Base-by-base conservation (phyloP, 1,139 yeast genomes). In the Debaryomyces fabryi region DNA sequence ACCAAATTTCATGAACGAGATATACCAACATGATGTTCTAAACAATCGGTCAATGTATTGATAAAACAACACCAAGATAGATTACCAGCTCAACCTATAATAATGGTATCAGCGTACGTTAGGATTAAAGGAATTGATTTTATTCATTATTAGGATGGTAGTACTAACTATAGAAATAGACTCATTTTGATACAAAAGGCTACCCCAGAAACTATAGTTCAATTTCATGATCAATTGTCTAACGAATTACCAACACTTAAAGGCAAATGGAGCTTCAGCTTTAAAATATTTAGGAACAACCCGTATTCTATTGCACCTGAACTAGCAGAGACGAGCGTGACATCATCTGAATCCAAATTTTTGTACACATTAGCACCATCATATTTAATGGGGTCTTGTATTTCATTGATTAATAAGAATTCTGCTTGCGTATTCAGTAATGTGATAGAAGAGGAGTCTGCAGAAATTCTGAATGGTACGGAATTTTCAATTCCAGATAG, bases 281-380 rank as follows among this genome's bases (percentile, higher is more conserved):
- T 85, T 62, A 83, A 82, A 57, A 79, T 86, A 44, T 86, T 80
- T 61, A 67, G 88, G 39, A 85, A 84, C 59, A 86, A 85, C 58
- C 76, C 75, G 32, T 76, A 65, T 58, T 76, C 83, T 6, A 70
- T 74, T 23, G 79, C 82, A 1, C 69, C 71, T 3, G 74, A 69
- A 46, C 54, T 69, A 45, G 65, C 64, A 4, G 64, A 68, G 5
- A 51, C 62, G 0, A 59, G 60, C 4, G 59, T 52, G 2, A 60
- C 63, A 2, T 69, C 75, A 16, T 71, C 72, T 1, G 79, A 78
- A 12, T 66, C 76, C 29, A 70, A 75, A 53, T 83, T 78, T 55
- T 68, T 85, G 23, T 83, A 82, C 63, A 83, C 88, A 1, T 66
- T 85, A 41, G 68, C 76, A 33, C 76, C 85, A 6, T 76, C 87